phyloP scores from a whole-genome alignment of 495 filamentous ascomycete species.

The Talaromyces wortmannii region DNA sequence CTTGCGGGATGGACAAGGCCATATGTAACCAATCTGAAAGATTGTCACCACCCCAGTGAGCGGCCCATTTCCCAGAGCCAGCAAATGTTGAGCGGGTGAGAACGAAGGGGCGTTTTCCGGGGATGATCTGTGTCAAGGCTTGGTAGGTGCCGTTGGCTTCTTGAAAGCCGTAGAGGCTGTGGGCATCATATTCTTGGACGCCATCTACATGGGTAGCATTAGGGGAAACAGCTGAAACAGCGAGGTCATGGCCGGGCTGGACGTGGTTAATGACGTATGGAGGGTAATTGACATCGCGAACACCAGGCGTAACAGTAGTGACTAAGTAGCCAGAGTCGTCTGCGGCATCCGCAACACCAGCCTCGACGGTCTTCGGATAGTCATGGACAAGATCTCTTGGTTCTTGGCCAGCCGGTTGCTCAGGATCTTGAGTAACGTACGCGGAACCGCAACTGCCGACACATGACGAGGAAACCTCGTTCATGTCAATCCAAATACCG shows the following conservation, averaged over 20 bases:
- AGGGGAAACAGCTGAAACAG: conserved; percentile 64
- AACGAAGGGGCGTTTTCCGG: conserved; percentile 72
- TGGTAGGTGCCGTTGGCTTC: conserved; percentile 77
- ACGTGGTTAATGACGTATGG: conserved; percentile 79
- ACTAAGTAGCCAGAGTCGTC: conserved; percentile 31
- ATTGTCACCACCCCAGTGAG: conserved; percentile 89
- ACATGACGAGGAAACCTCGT: conserved; percentile 72
- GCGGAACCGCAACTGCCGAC: conserved; percentile 67
- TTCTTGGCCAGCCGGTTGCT: conserved; percentile 58
- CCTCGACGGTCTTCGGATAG: conserved; percentile 74
- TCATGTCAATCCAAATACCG: conserved; percentile 63
- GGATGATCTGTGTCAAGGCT: conserved; percentile 55
- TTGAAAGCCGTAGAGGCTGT: conserved; percentile 70
- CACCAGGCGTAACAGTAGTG: conserved; percentile 59
- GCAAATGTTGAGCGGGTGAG: conserved; percentile 80
- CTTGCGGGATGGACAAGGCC: conserved; percentile 77
- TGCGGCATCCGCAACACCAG: conserved; percentile 47
- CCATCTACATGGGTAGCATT: conserved; percentile 75
- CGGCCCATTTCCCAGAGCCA: conserved; percentile 72
- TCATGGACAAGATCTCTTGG: conserved; percentile 50
- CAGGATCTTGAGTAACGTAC: conserved; percentile 63
- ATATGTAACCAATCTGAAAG: conserved; percentile 59
- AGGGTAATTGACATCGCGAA: conserved; percentile 71
- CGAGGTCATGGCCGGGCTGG: conserved; percentile 60
- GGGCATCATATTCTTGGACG: conserved; percentile 70